Conservation (phyloP, 371 early-diverging fungal species). For the Fennellomyces sp. region DNA sequence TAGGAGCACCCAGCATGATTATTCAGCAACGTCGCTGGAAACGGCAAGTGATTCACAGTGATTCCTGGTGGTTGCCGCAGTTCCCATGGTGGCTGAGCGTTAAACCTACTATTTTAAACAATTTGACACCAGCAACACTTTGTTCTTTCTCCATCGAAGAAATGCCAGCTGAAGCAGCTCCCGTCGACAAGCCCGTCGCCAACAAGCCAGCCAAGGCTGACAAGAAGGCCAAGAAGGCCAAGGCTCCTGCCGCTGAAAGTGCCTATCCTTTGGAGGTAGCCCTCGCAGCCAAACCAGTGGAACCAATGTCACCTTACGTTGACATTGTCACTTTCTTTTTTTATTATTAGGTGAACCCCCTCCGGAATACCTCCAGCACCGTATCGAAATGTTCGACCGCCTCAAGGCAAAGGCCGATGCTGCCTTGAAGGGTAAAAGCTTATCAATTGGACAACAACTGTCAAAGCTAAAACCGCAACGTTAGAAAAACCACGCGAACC, state of each 20-base stretch:
- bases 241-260: constrained; percentile 49
- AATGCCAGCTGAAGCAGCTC: constrained; percentile 1
- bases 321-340: too few relatives aligned
- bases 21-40: too few relatives aligned
- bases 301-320: background rate
- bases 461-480: too few relatives aligned
- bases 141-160: background rate
- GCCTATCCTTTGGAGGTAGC: constrained; percentile 61
- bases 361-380: constrained; percentile 86
- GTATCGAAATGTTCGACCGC: constrained; percentile 91
- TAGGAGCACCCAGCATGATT: too few relatives aligned
- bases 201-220: constrained; percentile 6
- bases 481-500: constrained; percentile 82
- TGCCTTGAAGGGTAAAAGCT: constrained; percentile 75
- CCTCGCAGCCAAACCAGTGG: background rate
- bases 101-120: too few relatives aligned
- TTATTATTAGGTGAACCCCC: constrained; percentile 68
- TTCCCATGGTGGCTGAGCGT: background rate
- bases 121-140: background rate
- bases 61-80: background rate
- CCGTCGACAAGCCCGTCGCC: constrained; percentile 5
- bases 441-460: too few relatives aligned
- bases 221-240: constrained; percentile 53
- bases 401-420: constrained; percentile 82
- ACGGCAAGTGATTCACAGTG: background rate